A percentile compares a stretch with the other conserved stretches of the same genome.
Conservation (phyloP, 495 filamentous ascomycete species). For the Darksidea phi region DNA sequence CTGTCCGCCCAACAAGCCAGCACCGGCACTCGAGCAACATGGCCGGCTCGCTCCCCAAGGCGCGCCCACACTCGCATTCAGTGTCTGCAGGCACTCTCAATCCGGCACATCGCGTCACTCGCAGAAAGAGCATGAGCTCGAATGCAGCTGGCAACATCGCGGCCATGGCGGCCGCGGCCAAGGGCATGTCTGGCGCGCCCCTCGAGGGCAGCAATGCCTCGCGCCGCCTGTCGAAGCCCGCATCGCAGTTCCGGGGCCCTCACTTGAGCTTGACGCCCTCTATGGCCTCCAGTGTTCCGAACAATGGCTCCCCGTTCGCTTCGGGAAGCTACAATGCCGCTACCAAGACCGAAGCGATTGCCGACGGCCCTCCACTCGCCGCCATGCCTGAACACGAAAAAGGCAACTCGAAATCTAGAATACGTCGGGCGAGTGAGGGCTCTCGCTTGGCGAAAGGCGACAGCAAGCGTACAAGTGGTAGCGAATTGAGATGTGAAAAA, state of each 20-base stretch:
- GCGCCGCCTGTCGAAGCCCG: slow-evolving; percentile 42
- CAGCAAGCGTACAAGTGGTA: slow-evolving; percentile 68
- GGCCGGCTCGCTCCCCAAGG: slow-evolving; percentile 46
- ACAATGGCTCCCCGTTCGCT: slow-evolving; percentile 36
- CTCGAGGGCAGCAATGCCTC: slow-evolving; percentile 50
- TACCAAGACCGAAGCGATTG: slow-evolving; percentile 45
- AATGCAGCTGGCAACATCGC: slow-evolving; percentile 71
- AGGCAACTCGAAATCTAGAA: slow-evolving; percentile 60
- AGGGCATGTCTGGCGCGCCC: slow-evolving; percentile 40
- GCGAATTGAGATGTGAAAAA: slow-evolving; percentile 92
- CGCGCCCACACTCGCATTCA: slow-evolving; percentile 79
- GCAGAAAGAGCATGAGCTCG: slow-evolving; percentile 89
- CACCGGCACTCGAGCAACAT: slow-evolving; percentile 45
- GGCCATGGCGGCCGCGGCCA: slow-evolving; percentile 69
- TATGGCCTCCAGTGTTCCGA: slow-evolving; percentile 44
- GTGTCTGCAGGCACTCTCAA: slow-evolving; percentile 77
- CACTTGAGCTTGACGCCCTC: slow-evolving; percentile 34
- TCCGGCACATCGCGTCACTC: slow-evolving; percentile 78
- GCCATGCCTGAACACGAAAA: slow-evolving; percentile 41
- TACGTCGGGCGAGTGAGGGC: slow-evolving; percentile 83
- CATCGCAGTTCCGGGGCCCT: slow-evolving; percentile 34
- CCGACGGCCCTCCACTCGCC: slow-evolving; percentile 46
- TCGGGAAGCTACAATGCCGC: slow-evolving; percentile 27
- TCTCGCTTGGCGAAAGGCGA: slow-evolving; percentile 73
- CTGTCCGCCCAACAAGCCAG: slow-evolving; percentile 44